These are phyloP conservation scores for Alternaria dauci DNA, from an alignment of 2,329 filamentous ascomycete species.

Conservation along the genomic window DNA sequence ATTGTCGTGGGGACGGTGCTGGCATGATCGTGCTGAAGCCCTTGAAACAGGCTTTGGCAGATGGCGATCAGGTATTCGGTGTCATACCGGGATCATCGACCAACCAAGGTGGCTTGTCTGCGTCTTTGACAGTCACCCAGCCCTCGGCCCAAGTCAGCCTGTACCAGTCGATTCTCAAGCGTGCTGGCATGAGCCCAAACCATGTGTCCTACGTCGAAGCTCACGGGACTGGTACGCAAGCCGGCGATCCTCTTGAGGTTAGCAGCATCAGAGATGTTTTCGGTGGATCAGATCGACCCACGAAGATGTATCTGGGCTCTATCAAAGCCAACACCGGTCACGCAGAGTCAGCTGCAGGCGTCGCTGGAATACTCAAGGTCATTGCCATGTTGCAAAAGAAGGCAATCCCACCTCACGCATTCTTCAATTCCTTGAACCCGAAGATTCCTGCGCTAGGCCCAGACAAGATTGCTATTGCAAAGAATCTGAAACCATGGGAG, in stretches of 20 bases:
- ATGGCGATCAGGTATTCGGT: constrained; percentile 59
- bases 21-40: constrained; percentile 61
- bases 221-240: constrained; percentile 31
- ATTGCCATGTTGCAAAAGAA: constrained; percentile 25
- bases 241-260: constrained; percentile 24
- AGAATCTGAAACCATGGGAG: constrained; percentile 7
- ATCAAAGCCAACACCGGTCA: constrained; percentile 50
- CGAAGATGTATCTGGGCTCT: constrained; percentile 34
- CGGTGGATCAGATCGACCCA: constrained; percentile 10
- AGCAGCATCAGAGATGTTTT: constrained; percentile 20
- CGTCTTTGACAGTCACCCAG: constrained; percentile 25
- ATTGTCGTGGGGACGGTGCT: constrained; percentile 62
- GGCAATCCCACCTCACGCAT: constrained; percentile 23
- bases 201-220: constrained; percentile 25
- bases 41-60: constrained; percentile 59
- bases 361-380: constrained; percentile 38
- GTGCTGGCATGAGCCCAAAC: constrained; percentile 12
- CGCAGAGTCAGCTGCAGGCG: constrained; percentile 45
- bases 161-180: constrained; percentile 20
- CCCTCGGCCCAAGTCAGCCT: constrained; percentile 21
- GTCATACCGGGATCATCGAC: constrained; percentile 47
- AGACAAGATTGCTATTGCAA: constrained; percentile 13
- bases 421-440: constrained; percentile 27
- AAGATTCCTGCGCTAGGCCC: constrained; percentile 21
- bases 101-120: constrained; percentile 23